Conservation (phyloP, 345 rosid species). For the Eucalyptus lansdowneana region DNA sequence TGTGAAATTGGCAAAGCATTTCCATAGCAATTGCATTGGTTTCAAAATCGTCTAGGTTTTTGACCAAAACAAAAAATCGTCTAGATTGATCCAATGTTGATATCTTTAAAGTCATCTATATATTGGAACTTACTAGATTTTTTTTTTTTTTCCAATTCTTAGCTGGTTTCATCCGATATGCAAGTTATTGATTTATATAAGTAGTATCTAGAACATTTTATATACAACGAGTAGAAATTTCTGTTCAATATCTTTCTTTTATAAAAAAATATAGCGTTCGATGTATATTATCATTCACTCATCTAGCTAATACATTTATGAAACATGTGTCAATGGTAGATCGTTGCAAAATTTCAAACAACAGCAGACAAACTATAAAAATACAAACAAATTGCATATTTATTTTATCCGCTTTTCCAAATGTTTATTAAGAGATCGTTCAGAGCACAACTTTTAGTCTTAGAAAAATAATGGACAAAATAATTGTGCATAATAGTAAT, state of each 20-base stretch:
- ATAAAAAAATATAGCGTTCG: neutral
- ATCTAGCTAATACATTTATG: neutral
- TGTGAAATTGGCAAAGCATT: neutral
- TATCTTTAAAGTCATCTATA: neutral
- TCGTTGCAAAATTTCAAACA: neutral
- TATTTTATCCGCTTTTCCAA: neutral
- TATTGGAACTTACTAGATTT: too few species aligned
- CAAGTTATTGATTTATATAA: neutral
- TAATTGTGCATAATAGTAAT: too few species aligned
- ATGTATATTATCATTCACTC: neutral
- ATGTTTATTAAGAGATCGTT: neutral
- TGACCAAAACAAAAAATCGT: neutral
- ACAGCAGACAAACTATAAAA: neutral
- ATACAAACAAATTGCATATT: neutral
- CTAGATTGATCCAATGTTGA: neutral
- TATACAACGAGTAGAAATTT: neutral
- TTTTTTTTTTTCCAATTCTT: neutral
- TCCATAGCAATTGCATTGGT: neutral
- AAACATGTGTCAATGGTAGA: neutral
- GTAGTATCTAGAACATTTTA: neutral
- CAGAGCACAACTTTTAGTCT: neutral
- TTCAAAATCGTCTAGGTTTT: neutral
- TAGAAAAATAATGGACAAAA: too few species aligned
- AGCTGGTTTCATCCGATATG: neutral
- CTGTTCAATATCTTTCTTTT: neutral